Conservation (phyloP, 2,329 filamentous ascomycete species). For the Gnomoniopsis sp. region DNA sequence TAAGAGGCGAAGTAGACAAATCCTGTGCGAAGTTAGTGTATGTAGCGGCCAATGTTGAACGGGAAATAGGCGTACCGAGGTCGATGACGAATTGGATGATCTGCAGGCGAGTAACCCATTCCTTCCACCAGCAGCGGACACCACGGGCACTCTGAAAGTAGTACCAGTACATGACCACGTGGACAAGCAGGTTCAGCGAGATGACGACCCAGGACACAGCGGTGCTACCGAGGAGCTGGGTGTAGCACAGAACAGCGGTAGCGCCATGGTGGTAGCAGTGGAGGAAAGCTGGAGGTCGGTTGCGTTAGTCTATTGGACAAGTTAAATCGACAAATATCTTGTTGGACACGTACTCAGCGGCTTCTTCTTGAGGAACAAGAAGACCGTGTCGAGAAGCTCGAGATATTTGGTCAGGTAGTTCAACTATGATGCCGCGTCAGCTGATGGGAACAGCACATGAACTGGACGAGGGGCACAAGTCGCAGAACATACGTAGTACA, state of each 20-base stretch:
- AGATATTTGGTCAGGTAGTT: slow-evolving; percentile 99
- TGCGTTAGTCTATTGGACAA: slow-evolving; percentile 27
- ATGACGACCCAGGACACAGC: slow-evolving; percentile 95
- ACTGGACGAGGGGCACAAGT: neutral
- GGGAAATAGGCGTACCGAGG: slow-evolving; percentile 63
- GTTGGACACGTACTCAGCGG: slow-evolving; percentile 64
- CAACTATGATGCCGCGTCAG: slow-evolving; percentile 58
- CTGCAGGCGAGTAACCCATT: slow-evolving; percentile 97
- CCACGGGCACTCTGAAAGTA: slow-evolving; percentile 99
- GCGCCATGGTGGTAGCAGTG: slow-evolving; percentile 99
- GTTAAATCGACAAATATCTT: neutral
- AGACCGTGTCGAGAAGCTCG: slow-evolving; percentile 91
- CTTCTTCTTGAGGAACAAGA: slow-evolving; percentile 99
- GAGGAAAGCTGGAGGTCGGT: slow-evolving; percentile 67
- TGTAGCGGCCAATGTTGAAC: neutral
- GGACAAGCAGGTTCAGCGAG: slow-evolving; percentile 85
- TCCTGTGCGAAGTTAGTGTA: slow-evolving; percentile 45
- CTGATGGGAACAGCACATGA: neutral
- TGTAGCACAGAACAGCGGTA: slow-evolving; percentile 96
- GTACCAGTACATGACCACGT: slow-evolving; percentile 99
- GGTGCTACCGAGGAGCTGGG: slow-evolving; percentile 88
- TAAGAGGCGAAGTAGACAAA: slow-evolving; percentile 99
- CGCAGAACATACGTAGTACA: slow-evolving; percentile 81
- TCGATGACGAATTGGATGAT: slow-evolving; percentile 97
- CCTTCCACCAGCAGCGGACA: slow-evolving; percentile 98